Evolutionary conservation across 768 basidiomycete genomes (phyloP), one percentile per base, ranked within the genome.

Genomic region (Amanita brunnescens): DNA sequence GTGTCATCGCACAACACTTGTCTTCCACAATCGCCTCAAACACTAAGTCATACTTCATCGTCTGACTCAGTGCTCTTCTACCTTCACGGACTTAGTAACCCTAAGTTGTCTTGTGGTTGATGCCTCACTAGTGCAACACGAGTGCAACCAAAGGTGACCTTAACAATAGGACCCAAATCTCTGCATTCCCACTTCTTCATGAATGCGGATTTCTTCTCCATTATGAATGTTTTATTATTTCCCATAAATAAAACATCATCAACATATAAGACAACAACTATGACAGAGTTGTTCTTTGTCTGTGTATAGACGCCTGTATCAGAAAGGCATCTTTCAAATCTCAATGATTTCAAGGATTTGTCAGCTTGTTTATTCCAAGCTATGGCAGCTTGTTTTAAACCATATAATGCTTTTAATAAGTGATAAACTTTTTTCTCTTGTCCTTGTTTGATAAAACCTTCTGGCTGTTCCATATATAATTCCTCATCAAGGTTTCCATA

Each of bases 281-380:
- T 39, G 6, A 12, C 12, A n/a, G 38, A 39, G 38, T 39, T n/a
- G n/a, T 39, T n/a, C n/a, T 39, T 39, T 39, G 38, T 39, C n/a
- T 6, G n/a, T 6, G 18, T n/a, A 39, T 20, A n/a, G n/a, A n/a
- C n/a, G n/a, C n/a, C n/a, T n/a, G n/a, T n/a, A n/a, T n/a, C n/a
- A n/a, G n/a, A n/a, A n/a, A n/a, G n/a, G n/a, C n/a, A n/a, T n/a
- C n/a, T n/a, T n/a, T n/a, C n/a, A n/a, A n/a, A n/a, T n/a, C n/a
- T 43, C 2, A 47, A 4, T 10, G 32, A 33, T 16, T 38, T 35
- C 44, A 54, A 51, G 20, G 49, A 51, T 20, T 3, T 37, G 18
- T 42, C 34, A 23, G 45, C 39, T 29, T 55, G 41, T 50, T 55
- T 55, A 49, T 49, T 51, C 54, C 49, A 55, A 14, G 54, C 26